Percentiles rank a stretch among this genome's conserved stretches.
Conservation (phyloP, 2,329 filamentous ascomycete species). For the Ceratocystis variospora region DNA sequence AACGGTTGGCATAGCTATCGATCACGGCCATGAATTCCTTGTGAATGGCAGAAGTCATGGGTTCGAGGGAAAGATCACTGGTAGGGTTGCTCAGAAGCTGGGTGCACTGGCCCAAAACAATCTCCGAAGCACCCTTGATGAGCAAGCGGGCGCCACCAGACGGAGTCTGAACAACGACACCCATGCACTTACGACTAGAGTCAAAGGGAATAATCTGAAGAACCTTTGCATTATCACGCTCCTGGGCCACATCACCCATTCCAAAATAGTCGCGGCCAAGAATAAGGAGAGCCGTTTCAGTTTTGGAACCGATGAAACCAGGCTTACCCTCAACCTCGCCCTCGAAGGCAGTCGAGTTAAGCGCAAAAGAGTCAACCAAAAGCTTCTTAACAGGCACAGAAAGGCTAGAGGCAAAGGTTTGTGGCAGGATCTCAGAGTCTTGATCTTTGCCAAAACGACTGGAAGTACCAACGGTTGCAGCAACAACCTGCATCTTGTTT, state of each 20-base stretch:
- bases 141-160: slow-evolving; percentile 42
- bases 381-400: slow-evolving; percentile 36
- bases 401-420: slow-evolving; percentile 37
- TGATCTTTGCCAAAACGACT: slow-evolving; percentile 39
- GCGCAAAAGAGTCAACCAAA: slow-evolving; percentile 44
- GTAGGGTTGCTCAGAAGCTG: slow-evolving; percentile 38
- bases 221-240: slow-evolving; percentile 45
- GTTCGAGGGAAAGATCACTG: slow-evolving; percentile 29
- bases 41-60: slow-evolving; percentile 40
- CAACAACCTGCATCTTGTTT: slow-evolving; percentile 55
- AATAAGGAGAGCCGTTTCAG: slow-evolving; percentile 59
- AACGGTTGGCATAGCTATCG: slow-evolving; percentile 62
- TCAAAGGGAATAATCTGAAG: slow-evolving; percentile 63
- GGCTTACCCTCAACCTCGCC: slow-evolving; percentile 53
- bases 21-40: slow-evolving; percentile 53
- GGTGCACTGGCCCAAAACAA: slow-evolving; percentile 44
- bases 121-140: slow-evolving; percentile 53
- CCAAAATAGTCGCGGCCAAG: slow-evolving; percentile 53
- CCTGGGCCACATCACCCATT: slow-evolving; percentile 50
- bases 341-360: slow-evolving; percentile 65
- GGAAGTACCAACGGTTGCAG: slow-evolving; percentile 42
- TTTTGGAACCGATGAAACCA: slow-evolving; percentile 64
- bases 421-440: slow-evolving; percentile 29
- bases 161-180: slow-evolving; percentile 40
- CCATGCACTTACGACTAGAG: slow-evolving; percentile 61